A percentile compares a stretch with the other conserved stretches of the same genome.
Evolutionary conservation across 495 filamentous ascomycete genomes (phyloP).

Genomic region (Daldinia childiae): DNA sequence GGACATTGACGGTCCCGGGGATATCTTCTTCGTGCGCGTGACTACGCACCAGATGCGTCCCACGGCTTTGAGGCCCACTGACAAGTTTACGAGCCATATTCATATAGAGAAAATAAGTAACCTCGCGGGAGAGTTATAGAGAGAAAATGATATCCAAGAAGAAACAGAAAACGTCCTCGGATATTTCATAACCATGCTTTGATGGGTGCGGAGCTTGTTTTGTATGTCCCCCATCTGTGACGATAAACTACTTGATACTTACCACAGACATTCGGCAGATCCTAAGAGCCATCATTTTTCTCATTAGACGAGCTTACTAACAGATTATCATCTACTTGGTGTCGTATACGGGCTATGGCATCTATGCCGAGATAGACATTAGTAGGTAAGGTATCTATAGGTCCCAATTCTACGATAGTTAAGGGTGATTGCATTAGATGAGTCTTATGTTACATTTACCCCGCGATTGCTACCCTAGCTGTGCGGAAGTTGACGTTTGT

Average conservation of each 20-base stretch:
- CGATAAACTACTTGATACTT: neutral
- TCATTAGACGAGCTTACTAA: neutral
- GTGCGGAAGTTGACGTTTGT: conserved; percentile 5
- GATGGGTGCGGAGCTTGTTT: neutral
- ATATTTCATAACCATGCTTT: neutral
- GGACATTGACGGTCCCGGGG: conserved; percentile 66
- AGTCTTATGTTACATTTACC: conserved; percentile 30
- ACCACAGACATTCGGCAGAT: neutral
- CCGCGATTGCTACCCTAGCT: conserved; percentile 17
- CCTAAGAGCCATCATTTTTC: neutral
- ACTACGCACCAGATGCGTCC: conserved; percentile 46
- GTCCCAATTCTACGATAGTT: neutral
- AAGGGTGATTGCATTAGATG: conserved; percentile 1
- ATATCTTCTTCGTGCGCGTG: conserved; percentile 68
- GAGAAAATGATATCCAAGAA: neutral
- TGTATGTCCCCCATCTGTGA: neutral
- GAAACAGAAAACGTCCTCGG: neutral
- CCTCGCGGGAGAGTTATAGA: neutral
- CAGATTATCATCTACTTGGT: neutral
- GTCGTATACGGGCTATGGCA: too few relatives aligned
- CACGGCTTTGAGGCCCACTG: neutral
- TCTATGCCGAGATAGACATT: conserved; percentile 5
- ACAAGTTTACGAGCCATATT: conserved; percentile 17
- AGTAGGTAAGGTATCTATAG: conserved; percentile 6
- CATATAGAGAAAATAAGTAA: neutral